These are phyloP conservation scores for Trapa bicornis DNA, from an alignment of 345 rosid species.

Conservation along the genomic window DNA sequence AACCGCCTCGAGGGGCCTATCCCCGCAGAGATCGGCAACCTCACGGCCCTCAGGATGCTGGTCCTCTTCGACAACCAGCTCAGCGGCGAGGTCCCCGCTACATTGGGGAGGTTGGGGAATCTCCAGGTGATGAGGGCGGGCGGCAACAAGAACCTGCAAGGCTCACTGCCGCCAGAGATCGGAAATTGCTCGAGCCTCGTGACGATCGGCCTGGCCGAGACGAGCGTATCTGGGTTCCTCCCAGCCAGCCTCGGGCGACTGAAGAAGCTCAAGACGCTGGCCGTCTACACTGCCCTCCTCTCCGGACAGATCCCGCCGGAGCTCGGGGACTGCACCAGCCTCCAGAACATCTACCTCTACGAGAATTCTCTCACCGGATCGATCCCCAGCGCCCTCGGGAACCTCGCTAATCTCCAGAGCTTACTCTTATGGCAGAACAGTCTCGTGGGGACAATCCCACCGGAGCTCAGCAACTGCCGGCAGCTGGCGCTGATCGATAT, in stretches of 20 bases:
- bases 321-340: slow-evolving; percentile 60
- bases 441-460: slow-evolving; percentile 58
- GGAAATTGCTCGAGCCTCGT: slow-evolving; percentile 55
- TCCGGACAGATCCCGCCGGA: slow-evolving; percentile 77
- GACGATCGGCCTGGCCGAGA: slow-evolving; percentile 70
- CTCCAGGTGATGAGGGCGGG: slow-evolving; percentile 65
- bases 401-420: slow-evolving; percentile 37
- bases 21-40: slow-evolving; percentile 48
- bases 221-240: slow-evolving; percentile 69
- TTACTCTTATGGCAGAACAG: slow-evolving; percentile 68
- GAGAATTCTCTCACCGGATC: slow-evolving; percentile 69
- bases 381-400: slow-evolving; percentile 45
- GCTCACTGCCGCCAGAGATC: slow-evolving; percentile 53
- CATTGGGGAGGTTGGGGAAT: slow-evolving; percentile 41
- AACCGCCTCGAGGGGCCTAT: slow-evolving; percentile 57
- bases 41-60: slow-evolving; percentile 35
- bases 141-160: slow-evolving; percentile 72
- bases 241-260: slow-evolving; percentile 56
- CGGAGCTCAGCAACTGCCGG: slow-evolving; percentile 56
- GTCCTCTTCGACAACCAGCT: slow-evolving; percentile 58
- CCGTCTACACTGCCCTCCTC: slow-evolving; percentile 58
- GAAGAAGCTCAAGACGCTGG: slow-evolving; percentile 55
- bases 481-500: slow-evolving; percentile 44
- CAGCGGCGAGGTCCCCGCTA: slow-evolving; percentile 46
- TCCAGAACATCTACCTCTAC: slow-evolving; percentile 58